Conservation (phyloP, 352 stramenopile species). For the Plasmopara halstedii region DNA sequence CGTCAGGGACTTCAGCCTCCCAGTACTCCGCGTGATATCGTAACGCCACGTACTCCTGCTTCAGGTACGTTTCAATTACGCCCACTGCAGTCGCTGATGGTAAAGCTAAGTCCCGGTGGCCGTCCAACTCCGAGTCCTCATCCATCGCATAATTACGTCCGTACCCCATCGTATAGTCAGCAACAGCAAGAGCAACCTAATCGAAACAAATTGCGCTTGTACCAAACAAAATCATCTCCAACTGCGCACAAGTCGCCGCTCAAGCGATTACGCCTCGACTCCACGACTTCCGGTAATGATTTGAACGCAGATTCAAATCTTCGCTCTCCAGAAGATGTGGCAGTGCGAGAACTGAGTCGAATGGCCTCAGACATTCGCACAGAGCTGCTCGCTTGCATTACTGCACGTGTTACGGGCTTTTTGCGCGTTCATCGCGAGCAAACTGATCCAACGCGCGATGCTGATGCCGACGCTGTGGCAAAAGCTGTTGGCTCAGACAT, state of each 20-base stretch:
- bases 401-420: slow-evolving; percentile 54
- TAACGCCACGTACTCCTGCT: slow-evolving; percentile 22
- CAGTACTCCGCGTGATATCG: slow-evolving; percentile 17
- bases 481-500: slow-evolving; percentile 57
- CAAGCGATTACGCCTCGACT: slow-evolving; percentile 23
- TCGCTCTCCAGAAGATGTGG: slow-evolving; percentile 35
- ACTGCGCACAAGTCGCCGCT: slow-evolving; percentile 13
- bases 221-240: slow-evolving; percentile 18
- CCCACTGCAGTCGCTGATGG: slow-evolving; percentile 36
- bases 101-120: slow-evolving; percentile 19
- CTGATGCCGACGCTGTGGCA: slow-evolving; percentile 33
- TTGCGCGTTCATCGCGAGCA: slow-evolving; percentile 44
- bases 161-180: slow-evolving; percentile 21
- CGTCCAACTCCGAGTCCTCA: slow-evolving; percentile 22
- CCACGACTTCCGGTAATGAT: slow-evolving; percentile 7
- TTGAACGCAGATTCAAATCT: slow-evolving; percentile 2
- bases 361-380: slow-evolving; percentile 50
- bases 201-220: slow-evolving; percentile 19
- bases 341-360: slow-evolving; percentile 55
- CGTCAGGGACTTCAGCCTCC: slow-evolving; percentile 18
- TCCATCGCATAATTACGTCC: slow-evolving; percentile 13
- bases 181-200: slow-evolving; percentile 17
- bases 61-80: slow-evolving; percentile 36
- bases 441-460: slow-evolving; percentile 14
- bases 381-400: slow-evolving; percentile 61